These are phyloP conservation scores for Stromatinia cepivora DNA, from an alignment of 2,329 filamentous ascomycete genomes.

Conservation along the genomic window DNA sequence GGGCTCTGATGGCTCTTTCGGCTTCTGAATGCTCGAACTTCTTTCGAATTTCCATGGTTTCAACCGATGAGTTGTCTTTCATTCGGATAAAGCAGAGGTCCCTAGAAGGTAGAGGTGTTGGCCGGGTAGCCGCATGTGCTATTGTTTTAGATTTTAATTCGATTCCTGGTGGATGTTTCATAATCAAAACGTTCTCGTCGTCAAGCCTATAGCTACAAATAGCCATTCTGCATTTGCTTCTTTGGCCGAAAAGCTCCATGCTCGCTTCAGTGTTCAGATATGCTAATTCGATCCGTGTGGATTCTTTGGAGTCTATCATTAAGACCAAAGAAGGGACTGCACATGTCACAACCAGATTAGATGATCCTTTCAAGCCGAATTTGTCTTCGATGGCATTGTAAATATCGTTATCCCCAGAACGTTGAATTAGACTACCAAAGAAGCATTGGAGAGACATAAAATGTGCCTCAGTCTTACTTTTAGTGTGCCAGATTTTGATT, in stretches of 20 bases:
- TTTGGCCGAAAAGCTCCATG: neutral
- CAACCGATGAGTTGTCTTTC: neutral
- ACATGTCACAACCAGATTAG: slow-evolving; percentile 4
- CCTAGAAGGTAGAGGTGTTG: neutral
- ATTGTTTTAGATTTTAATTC: neutral
- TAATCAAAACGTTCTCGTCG: neutral
- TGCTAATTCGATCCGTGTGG: neutral
- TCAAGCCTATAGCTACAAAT: slow-evolving; percentile 6
- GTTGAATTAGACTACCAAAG: slow-evolving; percentile 1
- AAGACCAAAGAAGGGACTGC: slow-evolving; percentile 4
- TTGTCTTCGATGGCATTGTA: neutral
- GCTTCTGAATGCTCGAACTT: neutral
- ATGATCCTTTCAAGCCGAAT: neutral
- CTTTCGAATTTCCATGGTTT: neutral
- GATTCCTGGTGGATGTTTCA: neutral
- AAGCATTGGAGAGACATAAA: slow-evolving; percentile 14
- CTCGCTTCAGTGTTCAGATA: neutral
- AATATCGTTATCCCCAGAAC: neutral
- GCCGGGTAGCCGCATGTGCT: too few species aligned
- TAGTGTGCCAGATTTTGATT: neutral
- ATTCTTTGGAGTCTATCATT: neutral
- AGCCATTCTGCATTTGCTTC: neutral
- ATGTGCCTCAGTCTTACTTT: neutral
- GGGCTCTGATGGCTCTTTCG: neutral
- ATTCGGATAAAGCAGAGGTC: neutral